Evolutionary conservation across 2,329 filamentous ascomycete species (phyloP), one percentile per base, ranked within the genome.

Genomic region (Cordyceps cateniannulata): DNA sequence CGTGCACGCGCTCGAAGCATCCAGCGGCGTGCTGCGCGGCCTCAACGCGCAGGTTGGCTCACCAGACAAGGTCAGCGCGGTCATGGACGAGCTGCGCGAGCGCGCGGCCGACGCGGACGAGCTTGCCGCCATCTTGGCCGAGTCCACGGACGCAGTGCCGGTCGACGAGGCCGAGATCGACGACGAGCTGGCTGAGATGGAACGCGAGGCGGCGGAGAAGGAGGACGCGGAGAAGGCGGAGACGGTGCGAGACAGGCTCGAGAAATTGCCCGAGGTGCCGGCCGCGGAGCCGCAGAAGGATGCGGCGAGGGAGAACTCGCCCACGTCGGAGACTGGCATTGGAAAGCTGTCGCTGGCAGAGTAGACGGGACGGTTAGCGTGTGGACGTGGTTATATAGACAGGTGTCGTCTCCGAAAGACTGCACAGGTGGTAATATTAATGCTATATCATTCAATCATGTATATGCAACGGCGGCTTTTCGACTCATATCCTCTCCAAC

Each of bases 91-190:
- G 53, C 75, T 96, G 69, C 83, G 89, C 57, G 88, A 93, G 66
- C 87, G 96, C 75, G 95, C 95, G 85, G 82, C 77, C 56, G 85
- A 88, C 67, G 86, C 88, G 25, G 92, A 97, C 69, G 93, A 98
- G 75, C 84, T 98, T 24, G 85, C 86, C 29, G 84, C 82, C 60
- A 87, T 93, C 45, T 82, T 98, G 64, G 85, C 86, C 57, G 91
- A 95, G 66, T 67, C 70, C 6, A 79, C 76, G 14, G 77, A 75
- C 16, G 70, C 67, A 12, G 32, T 35, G 45, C 73, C 72, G 1
- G 79, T 96, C 35, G 91, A 96, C 71, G 93, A 96, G 69, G 81
- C 70, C 22, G 93, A 96, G 71, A 85, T 98, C 60, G 92, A 97
- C 66, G 89, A 93, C 63, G 93, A 97, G 76, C 81, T 98, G 51